These are phyloP conservation scores for Pugionium cornutum DNA, from an alignment of 345 rosid species.

Conservation along the genomic window DNA sequence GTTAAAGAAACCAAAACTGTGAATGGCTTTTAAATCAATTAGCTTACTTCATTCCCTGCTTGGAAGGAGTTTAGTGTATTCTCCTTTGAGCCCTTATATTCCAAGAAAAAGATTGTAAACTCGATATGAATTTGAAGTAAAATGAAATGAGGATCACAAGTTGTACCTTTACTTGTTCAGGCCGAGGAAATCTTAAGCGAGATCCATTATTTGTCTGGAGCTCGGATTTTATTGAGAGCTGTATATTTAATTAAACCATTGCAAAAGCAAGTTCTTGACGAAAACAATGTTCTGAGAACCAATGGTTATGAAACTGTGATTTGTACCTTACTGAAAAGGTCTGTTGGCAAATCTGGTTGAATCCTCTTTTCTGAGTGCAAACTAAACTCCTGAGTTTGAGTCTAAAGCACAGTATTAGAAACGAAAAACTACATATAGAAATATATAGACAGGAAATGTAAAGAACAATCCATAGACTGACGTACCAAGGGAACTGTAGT, in stretches of 20 bases:
- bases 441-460: not conserved
- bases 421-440: conserved; percentile 4
- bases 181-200: conserved; percentile 46
- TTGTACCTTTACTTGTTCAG: conserved; percentile 56
- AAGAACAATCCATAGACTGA: not conserved
- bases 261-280: conserved; percentile 1
- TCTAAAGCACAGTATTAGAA: conserved; percentile 6
- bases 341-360: conserved; percentile 63
- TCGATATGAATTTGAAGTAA: conserved; percentile 29
- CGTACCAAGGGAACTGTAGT: conserved; percentile 71
- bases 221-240: conserved; percentile 73
- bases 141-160: conserved; percentile 15
- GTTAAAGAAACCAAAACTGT: not conserved
- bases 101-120: conserved; percentile 40
- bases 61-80: conserved; percentile 59
- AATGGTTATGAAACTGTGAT: conserved; percentile 4
- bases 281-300: not conserved
- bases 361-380: conserved; percentile 58
- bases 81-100: conserved; percentile 86
- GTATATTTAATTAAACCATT: conserved; percentile 1
- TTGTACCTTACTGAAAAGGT: conserved; percentile 84
- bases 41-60: conserved; percentile 65
- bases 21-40: not conserved
- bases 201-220: conserved; percentile 54
- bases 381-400: conserved; percentile 59